Evolutionary conservation across 2,329 filamentous ascomycete genomes (phyloP).

Genomic region (Fusarium zealandicum): DNA sequence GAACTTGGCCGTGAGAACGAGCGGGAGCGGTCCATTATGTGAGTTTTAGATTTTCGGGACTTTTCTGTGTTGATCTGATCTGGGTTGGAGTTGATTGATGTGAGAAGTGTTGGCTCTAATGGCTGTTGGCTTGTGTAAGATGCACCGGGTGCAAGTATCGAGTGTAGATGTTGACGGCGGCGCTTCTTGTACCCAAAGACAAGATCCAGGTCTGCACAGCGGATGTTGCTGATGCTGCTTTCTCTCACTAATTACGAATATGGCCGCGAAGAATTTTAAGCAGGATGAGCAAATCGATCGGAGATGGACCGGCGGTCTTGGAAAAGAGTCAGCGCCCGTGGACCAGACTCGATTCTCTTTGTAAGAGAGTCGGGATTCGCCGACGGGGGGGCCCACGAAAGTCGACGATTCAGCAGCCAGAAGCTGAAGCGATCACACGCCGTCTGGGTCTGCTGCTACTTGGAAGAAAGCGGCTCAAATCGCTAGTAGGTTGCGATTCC

Average conservation of each 20-base stretch:
- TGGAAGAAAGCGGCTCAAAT: slow-evolving; percentile 1
- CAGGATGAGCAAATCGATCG: slow-evolving; percentile 2
- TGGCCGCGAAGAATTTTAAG: slow-evolving; percentile 1
- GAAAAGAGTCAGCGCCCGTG: slow-evolving; percentile 1
- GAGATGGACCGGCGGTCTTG: slow-evolving; percentile 1
- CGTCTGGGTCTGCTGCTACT: neutral
- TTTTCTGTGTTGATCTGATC: neutral
- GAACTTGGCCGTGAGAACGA: slow-evolving; percentile 36
- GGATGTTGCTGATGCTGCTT: neutral
- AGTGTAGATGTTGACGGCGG: neutral
- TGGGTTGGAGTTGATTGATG: slow-evolving; percentile 3
- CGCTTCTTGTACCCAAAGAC: neutral
- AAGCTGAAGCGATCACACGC: slow-evolving; percentile 18
- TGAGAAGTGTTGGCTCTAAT: neutral
- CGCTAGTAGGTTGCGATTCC: slow-evolving; percentile 1
- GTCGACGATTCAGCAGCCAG: neutral
- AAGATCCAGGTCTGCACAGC: neutral
- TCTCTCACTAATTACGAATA: neutral
- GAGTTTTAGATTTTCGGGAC: neutral
- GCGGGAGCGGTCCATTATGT: slow-evolving; percentile 23
- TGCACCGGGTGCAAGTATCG: neutral
- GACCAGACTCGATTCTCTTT: slow-evolving; percentile 4
- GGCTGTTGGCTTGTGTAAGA: neutral
- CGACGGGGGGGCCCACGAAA: slow-evolving; percentile 1
- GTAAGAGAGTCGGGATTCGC: slow-evolving; percentile 5